These are phyloP conservation scores for Tylopilus vinaceipallidus DNA, from an alignment of 768 basidiomycete genomes.

Conservation along the genomic window DNA sequence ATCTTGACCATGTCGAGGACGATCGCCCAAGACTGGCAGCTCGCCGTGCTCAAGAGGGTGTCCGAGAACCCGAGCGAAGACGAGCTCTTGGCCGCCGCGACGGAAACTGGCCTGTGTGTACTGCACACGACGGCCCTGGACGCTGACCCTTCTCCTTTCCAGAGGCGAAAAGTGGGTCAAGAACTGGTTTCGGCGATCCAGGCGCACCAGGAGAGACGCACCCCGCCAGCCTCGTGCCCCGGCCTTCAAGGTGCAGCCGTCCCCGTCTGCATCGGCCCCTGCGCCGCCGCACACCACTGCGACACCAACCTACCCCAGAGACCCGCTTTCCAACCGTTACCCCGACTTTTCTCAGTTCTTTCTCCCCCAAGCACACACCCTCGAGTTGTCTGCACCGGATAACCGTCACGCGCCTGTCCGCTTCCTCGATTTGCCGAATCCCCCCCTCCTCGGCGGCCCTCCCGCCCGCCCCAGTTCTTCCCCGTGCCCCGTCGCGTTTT, in stretches of 20 bases:
- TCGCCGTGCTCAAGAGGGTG: conserved; percentile 29
- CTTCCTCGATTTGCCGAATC: neutral
- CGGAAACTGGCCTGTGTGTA: conserved; percentile 33
- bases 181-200: conserved; percentile 32
- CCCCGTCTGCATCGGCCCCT: no score
- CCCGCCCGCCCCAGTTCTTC: neutral
- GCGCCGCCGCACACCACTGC: neutral
- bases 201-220: conserved; percentile 8
- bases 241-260: conserved; percentile 18
- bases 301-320: conserved; percentile 27
- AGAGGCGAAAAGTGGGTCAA: conserved; percentile 31
- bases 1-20: conserved; percentile 3
- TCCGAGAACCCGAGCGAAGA: conserved; percentile 23
- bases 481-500: conserved; percentile 22
- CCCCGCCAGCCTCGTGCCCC: neutral
- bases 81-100: conserved; percentile 20
- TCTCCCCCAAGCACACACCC: conserved; percentile 10
- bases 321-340: conserved; percentile 31
- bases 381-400: no score
- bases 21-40: conserved; percentile 29
- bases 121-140: neutral
- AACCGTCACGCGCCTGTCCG: neutral
- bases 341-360: conserved; percentile 35
- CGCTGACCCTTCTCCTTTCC: conserved; percentile 4
- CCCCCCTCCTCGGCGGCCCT: neutral